phyloP scores from a whole-genome alignment of 768 basidiomycete genomes.

The Boletus edulis region DNA sequence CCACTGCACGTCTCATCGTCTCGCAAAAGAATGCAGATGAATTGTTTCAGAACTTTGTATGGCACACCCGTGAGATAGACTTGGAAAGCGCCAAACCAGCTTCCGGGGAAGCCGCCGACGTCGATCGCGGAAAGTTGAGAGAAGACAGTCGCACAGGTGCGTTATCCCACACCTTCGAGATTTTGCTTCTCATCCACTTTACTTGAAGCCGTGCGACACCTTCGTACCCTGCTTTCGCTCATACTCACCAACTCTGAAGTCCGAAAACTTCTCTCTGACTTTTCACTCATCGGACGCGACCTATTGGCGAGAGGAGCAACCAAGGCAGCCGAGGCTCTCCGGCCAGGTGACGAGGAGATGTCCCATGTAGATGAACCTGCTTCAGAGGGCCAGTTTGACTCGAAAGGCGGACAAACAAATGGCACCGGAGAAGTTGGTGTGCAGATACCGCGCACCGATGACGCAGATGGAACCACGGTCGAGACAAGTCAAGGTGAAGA shows the following conservation, averaged over 20 bases:
- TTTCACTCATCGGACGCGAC: slow-evolving; percentile 77
- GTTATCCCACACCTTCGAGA: slow-evolving; percentile 2
- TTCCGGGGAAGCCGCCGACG: slow-evolving; percentile 40
- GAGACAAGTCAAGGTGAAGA: slow-evolving; percentile 34
- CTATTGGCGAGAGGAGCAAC: slow-evolving; percentile 71
- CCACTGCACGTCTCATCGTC: slow-evolving; percentile 71
- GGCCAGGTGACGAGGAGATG: slow-evolving; percentile 63
- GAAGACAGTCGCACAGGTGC: slow-evolving; percentile 64
- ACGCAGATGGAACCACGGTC: slow-evolving; percentile 40
- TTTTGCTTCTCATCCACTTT: slow-evolving; percentile 7
- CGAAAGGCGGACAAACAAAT: slow-evolving; percentile 40
- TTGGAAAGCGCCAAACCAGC: slow-evolving; percentile 39
- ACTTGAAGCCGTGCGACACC: slow-evolving; percentile 71
- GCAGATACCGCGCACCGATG: slow-evolving; percentile 44
- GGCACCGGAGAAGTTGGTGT: slow-evolving; percentile 43
- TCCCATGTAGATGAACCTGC: slow-evolving; percentile 67
- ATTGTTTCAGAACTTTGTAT: slow-evolving; percentile 88
- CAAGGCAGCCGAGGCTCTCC: slow-evolving; percentile 67
- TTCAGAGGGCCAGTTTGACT: slow-evolving; percentile 64
- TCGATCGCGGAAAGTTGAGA: slow-evolving; percentile 52
- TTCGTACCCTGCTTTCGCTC: slow-evolving; percentile 84
- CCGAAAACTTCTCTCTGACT: slow-evolving; percentile 83
- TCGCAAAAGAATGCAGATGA: slow-evolving; percentile 86
- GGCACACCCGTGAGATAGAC: slow-evolving; percentile 62
- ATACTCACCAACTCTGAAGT: slow-evolving; percentile 92